Base-by-base conservation (phyloP, 805 yeast species). In the Suhomyces prunicola region DNA sequence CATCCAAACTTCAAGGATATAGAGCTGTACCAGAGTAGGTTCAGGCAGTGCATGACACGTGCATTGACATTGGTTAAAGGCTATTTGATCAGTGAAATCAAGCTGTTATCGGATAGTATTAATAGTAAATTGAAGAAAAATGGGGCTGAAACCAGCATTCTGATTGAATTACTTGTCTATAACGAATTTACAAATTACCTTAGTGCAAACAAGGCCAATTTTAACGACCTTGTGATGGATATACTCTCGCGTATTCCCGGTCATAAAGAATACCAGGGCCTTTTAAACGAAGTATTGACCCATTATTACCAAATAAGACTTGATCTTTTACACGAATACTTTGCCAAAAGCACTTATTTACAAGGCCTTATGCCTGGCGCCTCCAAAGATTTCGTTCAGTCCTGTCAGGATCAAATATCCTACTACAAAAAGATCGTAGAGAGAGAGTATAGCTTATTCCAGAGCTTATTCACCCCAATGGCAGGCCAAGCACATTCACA, bases 31-130 rank as follows among this genome's bases (percentile, higher is more conserved):
- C 79, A 78, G 47, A 82, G 84, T 57, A 80, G 92, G 54, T 90
- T 89, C 70, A 82, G 88, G 56, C 96, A 89, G 60, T 89, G 97
- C 62, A 77, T 90, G 79, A 84, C 92, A 1, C 79, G 97, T 54
- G 86, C 96, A 1, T 76, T 90, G 46, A 84, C 94, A 0, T 73
- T 93, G 54, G 81, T 90, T 13, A 80, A 86, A 57, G 88, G 86
- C 61, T 90, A 85, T 63, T 69, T 88, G 51, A 75, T 74, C 8
- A 67, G 67, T n/a, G 77, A 75, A 33, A 64, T 82, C 42, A 73
- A 69, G 50, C 66, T 59, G 15, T 53, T 75, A 26, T 71, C 70
- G 44, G 57, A 62, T 15, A 59, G 54, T 8, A 50, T 64, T 61
- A 39, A 53, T 36, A 31, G 35, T 46, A 45, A 50, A 46, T 27